Base-by-base conservation (phyloP, 345 rosid species). In the Hibiscus syriacus region DNA sequence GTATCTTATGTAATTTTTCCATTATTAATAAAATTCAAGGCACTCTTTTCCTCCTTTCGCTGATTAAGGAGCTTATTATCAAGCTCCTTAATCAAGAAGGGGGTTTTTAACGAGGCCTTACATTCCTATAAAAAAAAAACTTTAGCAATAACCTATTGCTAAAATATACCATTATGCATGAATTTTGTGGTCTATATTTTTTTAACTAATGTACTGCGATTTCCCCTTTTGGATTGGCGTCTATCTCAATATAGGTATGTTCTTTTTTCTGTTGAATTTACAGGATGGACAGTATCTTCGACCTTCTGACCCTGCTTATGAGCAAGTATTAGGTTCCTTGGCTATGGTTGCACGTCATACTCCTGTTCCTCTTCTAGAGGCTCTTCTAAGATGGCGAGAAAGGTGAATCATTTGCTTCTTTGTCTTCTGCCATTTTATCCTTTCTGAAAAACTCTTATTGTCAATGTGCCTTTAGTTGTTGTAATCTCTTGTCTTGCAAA, bases 331-430 rank as follows among this genome's bases (percentile, higher is more conserved):
- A 59, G 97, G 87, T 86, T 93, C 97, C 22, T 78, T 93, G 81
- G 98, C 98, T 72, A 93, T 93, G 97, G 78, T 90, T 81, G 97
- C 98, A 0, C 86, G 87, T n/a, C 98, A 93, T 79, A 93, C 98
- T 57, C 98, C 97, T 23, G 91, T 90, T 65, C 98, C 97, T 59
- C 97, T 93, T 76, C 68, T 90, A 55, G 98, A 93, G 82, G 97
- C 96, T 78, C 91, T 93, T 68, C 92, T 93, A 57, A 81, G 74
- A 77, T 93, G 98, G 98, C 84, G 97, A 78, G 96, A 88, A 78
- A 82, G 84, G 97, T 90, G 72, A 27, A 75, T 63, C 17, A 27
- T 55, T 64, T 64, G 14, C 60, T 4, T 62, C 45, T 67, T 45
- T 55, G 5, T 39, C 10, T 43, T 12, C 2, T 57, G 27, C 20